Conservation (phyloP, 768 basidiomycete genomes). For the Tylopilus balloui region DNA sequence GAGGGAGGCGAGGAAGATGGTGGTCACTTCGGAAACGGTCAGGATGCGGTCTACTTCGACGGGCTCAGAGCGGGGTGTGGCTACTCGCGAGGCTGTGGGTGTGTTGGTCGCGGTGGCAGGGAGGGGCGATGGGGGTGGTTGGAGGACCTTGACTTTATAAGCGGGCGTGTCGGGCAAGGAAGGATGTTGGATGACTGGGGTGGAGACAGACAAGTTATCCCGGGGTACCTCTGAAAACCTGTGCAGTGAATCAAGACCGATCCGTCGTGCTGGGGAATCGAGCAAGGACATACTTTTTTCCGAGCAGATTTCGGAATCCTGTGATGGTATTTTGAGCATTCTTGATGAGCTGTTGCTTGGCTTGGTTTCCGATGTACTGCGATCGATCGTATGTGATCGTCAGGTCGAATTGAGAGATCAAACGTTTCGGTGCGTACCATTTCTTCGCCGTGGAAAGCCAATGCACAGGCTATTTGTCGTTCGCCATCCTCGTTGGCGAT, state of each 20-base stretch:
- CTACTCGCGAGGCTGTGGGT: constrained; percentile 59
- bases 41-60: constrained; percentile 62
- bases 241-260: neutral
- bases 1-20: constrained; percentile 82
- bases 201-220: constrained; percentile 48
- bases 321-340: constrained; percentile 91
- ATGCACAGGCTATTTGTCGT: constrained; percentile 92
- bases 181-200: constrained; percentile 75
- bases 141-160: constrained; percentile 78
- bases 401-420: neutral
- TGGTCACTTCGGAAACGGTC: constrained; percentile 77
- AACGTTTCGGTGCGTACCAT: constrained; percentile 55
- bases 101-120: constrained; percentile 53
- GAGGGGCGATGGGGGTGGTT: constrained; percentile 69
- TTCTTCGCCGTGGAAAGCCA: constrained; percentile 89
- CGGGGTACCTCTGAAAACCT: constrained; percentile 76
- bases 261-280: neutral
- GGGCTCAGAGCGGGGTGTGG: constrained; percentile 75
- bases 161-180: constrained; percentile 67
- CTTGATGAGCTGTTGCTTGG: constrained; percentile 91
- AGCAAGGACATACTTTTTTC: constrained; percentile 67
- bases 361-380: constrained; percentile 95
- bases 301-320: constrained; percentile 91
- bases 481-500: constrained; percentile 99
- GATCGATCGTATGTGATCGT: constrained; percentile 15